Percentiles rank a stretch among this genome's conserved stretches.
Evolutionary conservation across 495 filamentous ascomycete species (phyloP).

Genomic region (Trichoderma reesei): DNA sequence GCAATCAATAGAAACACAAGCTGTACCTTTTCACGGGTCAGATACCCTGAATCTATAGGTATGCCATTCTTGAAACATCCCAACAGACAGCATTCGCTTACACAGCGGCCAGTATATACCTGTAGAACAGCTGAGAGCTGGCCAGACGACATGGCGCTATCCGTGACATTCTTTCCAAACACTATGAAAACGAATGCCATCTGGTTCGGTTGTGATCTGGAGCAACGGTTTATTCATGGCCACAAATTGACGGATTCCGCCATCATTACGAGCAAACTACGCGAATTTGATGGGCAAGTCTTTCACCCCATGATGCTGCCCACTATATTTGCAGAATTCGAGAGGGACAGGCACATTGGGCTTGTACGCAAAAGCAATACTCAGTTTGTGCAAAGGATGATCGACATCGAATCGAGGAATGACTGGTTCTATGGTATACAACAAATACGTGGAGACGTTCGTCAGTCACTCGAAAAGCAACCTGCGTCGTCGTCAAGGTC

Average conservation of each 20-base stretch:
- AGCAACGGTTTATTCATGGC: not conserved
- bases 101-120: not conserved
- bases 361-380: not conserved
- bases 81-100: not conserved
- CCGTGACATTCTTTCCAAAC: not conserved
- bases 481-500: not conserved
- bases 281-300: not conserved
- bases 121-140: not conserved
- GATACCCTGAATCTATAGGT: not conserved
- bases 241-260: not conserved
- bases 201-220: not conserved
- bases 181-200: not conserved
- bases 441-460: not conserved
- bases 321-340: not conserved
- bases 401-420: not conserved
- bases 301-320: not conserved
- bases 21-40: not conserved
- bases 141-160: not conserved
- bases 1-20: constrained; percentile 3
- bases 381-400: not conserved
- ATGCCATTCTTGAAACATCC: not conserved
- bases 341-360: not conserved
- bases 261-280: not conserved
- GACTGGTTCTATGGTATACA: not conserved
- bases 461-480: not conserved